Percentiles rank a stretch among this genome's conserved stretches.
Conservation (phyloP, 164 flowering plant species). For the Nymphaea colorata region DNA sequence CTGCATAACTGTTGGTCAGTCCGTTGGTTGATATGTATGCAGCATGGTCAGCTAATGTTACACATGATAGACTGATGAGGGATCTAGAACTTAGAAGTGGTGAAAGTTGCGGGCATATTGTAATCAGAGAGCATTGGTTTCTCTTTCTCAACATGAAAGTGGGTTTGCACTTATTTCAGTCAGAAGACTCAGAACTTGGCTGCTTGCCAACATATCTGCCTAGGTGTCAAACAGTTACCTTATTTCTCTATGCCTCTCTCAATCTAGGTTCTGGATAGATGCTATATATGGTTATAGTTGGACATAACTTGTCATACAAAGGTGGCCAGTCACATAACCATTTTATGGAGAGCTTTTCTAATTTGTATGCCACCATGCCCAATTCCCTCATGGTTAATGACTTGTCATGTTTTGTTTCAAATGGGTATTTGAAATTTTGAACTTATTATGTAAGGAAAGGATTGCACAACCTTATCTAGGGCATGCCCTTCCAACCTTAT, state of each 20-base stretch:
- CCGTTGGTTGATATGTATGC: background rate
- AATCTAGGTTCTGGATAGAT: background rate
- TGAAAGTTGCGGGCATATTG: background rate
- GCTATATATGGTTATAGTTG: too few species aligned
- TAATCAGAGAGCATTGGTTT: background rate
- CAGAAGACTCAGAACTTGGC: constrained; percentile 3
- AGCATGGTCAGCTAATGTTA: background rate
- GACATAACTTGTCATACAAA: too few species aligned
- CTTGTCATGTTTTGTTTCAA: too few species aligned
- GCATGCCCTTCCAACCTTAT: too few species aligned
- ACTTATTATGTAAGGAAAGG: too few species aligned
- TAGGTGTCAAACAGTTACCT: background rate
- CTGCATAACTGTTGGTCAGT: background rate
- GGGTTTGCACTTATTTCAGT: background rate
- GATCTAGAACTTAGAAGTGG: constrained; percentile 13
- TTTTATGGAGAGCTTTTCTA: too few species aligned
- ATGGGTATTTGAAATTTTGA: too few species aligned
- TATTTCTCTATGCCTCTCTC: background rate
- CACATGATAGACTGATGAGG: background rate
- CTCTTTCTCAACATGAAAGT: background rate
- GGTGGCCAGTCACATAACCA: too few species aligned
- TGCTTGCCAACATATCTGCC: background rate
- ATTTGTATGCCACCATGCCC: too few species aligned
- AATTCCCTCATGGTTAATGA: too few species aligned
- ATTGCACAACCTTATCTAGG: too few species aligned